Base-by-base conservation (phyloP, 768 basidiomycete species). In the Chalciporus piperatus region DNA sequence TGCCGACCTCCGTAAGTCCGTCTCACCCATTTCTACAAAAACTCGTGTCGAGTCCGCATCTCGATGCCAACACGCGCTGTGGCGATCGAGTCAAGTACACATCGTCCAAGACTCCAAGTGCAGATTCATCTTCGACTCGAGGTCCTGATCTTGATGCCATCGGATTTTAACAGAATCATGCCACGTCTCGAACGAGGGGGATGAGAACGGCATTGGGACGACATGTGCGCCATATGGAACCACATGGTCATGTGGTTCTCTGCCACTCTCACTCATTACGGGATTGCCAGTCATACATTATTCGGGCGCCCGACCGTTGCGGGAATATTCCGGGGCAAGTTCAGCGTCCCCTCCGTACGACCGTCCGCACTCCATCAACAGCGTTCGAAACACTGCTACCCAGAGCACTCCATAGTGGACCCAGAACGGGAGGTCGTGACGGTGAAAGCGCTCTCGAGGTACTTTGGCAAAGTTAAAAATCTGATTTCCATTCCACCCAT, bases 171-270 rank as follows among this genome's bases (percentile, higher is more conserved):
- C 25, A 43, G 42, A 25, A 44, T 30, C 42, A 30, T 25, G 16
- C n/a, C 27, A 30, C 16, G 42, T 27, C 42, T 51, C 41, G 45
- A 10, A 33, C 12, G 51, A 11, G 12, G 16, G 14, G 19, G 32
- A 42, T 45, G 55, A 19, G 47, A 49, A 48, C 53, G n/a, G 43
- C 33, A 39, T 40, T 54, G 28, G 37, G 30, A 41, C 28, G 44
- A 20, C 43, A 54, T 38, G 37, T 27, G 41, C 32, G 6, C 45
- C 54, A 25, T 32, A 14, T 23, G 53, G 23, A 35, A 4, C 40
- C 30, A 41, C 38, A 27, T 13, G 12, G 22, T 39, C 42, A n/a
- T 27, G n/a, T 25, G 22, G 6, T 19, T 30, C 28, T 6, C 27
- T 23, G 30, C 30, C 30, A 12, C 30, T 28, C n/a, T 6, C n/a